Evolutionary conservation across 140 eudicot species (phyloP), one percentile per base, ranked within the genome.

Genomic region (Ambrosia hybrid): DNA sequence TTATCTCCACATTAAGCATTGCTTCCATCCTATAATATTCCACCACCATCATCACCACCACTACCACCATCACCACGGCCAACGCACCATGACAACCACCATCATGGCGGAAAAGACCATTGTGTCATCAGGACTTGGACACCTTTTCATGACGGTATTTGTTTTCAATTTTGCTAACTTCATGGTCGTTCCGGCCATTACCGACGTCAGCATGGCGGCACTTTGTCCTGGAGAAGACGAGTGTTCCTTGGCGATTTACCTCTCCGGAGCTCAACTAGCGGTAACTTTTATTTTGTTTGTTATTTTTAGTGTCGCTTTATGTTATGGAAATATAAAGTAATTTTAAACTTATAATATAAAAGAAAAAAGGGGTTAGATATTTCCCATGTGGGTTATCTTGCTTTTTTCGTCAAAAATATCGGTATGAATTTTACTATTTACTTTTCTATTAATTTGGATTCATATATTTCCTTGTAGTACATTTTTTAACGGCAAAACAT

Each of bases 151-250:
- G 95, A 89, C 98, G 61, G 88, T 89, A 63, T 92, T 92, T 53
- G 89, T 92, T 4, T 76, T 77, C 85, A 78, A 84, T 78, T 92
- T 92, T 80, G 85, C 95, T 21, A 55, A 84, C 9, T 85, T 73
- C 83, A 92, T 92, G 98, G 96, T 87, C 84, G 71, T 89, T 82
- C 96, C 98, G 76, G 95, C 98, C 74, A 92, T 92, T 16, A 87
- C 95, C 0, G 98, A 92, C 73, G 90, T 92, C 60, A 87, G 84
- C 30, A 75, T 92, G 92, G 78, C 85, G 1, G 96, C 98, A 4
- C 78, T 92, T 53, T 92, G 98, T 65, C 98, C 98, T 52, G 96
- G 98, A 36, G 67, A 85, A 76, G 96, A 89, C 12, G 89, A 92
- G 78, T 92, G 98, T 59, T 92, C 98, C n/a, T 51, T 87, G n/a